Base-by-base conservation (phyloP, 1,284 basidiomycete genomes). In the Malassezia brasiliensis region DNA sequence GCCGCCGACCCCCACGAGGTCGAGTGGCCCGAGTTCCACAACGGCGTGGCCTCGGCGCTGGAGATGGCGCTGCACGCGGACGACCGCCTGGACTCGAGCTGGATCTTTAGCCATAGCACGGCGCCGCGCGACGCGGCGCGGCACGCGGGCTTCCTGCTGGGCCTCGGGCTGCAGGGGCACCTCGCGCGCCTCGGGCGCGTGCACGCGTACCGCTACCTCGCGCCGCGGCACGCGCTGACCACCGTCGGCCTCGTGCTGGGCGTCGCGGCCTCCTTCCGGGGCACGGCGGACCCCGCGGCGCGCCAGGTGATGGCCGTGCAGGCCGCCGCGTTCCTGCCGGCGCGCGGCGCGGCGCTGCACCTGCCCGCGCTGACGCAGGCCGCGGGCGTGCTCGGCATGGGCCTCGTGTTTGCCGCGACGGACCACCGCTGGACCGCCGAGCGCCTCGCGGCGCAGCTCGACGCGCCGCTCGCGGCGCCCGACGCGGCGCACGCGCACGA, bases 11-110 rank as follows among this genome's bases (percentile, higher is more conserved):
- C 54, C 8, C 39, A 53, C 17, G 67, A 65, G 19, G 76, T 83
- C 9, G 83, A 82, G 53, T 99, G 93, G 94, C 90, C 90, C 15
- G 87, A 90, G 59, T 99, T 99, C 76, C 91, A 98, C 76, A 93
- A 94, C 61, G 94, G 94, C 15, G 91, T 94, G 0, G 88, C 90
- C 1, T 86, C 89, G 1, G 93, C 86, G 1, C 76, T 99, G 0
- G 62, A 69, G 53, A 81, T 83, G n/a, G 82, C 85, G n/a, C 38
- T 67, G 41, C 78, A 79, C 50, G 83, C 83, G 17, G 82, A 90
- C 38, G 87, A 90, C 34, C 41, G 32, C 9, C 41, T 73, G 37
- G 72, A 72, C 36, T 67, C 65, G 7, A 65, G 66, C 45, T 74
- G 72, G 72, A 68, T 73, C 53, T 73, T 69, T 58, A 63, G 62